A percentile compares a stretch with the other conserved stretches of the same genome.
Evolutionary conservation across 2,329 filamentous ascomycete species (phyloP).

Genomic region (Colletotrichum chlorophyti): DNA sequence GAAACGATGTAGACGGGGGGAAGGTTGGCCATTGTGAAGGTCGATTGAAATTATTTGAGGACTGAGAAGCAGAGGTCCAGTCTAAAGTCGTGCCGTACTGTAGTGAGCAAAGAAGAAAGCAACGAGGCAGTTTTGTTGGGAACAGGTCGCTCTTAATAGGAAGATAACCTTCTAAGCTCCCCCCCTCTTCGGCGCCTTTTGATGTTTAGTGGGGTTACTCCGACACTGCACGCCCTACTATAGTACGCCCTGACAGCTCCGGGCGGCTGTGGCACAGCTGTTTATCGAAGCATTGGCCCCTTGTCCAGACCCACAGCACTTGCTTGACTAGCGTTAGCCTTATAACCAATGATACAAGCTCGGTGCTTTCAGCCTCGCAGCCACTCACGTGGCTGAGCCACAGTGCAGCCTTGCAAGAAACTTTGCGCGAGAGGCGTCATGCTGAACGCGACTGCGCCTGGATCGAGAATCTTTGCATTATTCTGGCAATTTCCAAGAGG

Average conservation of each 20-base stretch:
- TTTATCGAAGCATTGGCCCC: slow-evolving; percentile 6
- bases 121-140: slow-evolving; percentile 19
- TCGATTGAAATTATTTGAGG: too few relatives aligned
- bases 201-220: slow-evolving; percentile 27
- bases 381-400: slow-evolving; percentile 9
- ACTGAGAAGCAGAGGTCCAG: too few relatives aligned
- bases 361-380: slow-evolving; percentile 24
- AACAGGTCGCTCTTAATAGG: slow-evolving; percentile 14
- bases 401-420: slow-evolving; percentile 29
- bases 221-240: slow-evolving; percentile 1
- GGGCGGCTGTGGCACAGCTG: slow-evolving; percentile 18
- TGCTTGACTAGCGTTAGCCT: slow-evolving; percentile 10
- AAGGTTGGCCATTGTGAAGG: slow-evolving; percentile 73
- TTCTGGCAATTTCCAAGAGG: slow-evolving; percentile 5
- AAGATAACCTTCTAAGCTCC: slow-evolving; percentile 9
- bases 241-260: background rate
- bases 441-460: slow-evolving; percentile 17
- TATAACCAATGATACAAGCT: slow-evolving; percentile 2
- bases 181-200: slow-evolving; percentile 21
- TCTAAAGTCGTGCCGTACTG: slow-evolving; percentile 1
- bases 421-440: slow-evolving; percentile 29
- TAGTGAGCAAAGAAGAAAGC: slow-evolving; percentile 1
- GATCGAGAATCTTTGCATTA: slow-evolving; percentile 4
- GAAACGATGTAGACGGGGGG: slow-evolving; percentile 97
- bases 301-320: slow-evolving; percentile 5